Evolutionary conservation across 2,329 filamentous ascomycete species (phyloP), one percentile per base, ranked within the genome.

Genomic region (Aspergillus ustus): DNA sequence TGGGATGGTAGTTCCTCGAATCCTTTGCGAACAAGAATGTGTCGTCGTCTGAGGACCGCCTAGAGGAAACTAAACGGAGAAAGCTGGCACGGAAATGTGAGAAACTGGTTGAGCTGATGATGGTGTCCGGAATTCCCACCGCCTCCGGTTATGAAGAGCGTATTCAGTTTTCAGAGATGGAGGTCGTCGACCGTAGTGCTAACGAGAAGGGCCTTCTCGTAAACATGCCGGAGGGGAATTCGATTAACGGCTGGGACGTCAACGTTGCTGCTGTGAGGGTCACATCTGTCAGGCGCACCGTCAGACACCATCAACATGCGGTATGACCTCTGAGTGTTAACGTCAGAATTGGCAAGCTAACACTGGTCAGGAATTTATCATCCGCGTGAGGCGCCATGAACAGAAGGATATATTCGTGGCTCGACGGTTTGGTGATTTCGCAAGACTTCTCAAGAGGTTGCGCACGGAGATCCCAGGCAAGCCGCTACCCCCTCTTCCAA

Each of bases 31-130:
- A 90, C 74, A 99, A 98, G 77, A 91, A 94, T 75, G 97, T 99
- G 48, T 98, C 94, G 2, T 96, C 93, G 6, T 97, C 94, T 5
- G 95, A 98, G 79, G 95, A 99, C 75, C 88, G 95, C 4, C 81
- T 98, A 31, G 95, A 99, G 79, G 93, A 97, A 78, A 98, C 95
- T 9, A 99, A 99, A 82, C 87, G 95, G 61, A 86, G 89, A 67
- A 99, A 99, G 78, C 81, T 99, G 66, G 94, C 95, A 3, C 84
- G 89, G 70, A 99, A 99, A 84, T 92, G 91, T 52, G 90, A 95
- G 76, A 99, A 99, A 81, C 82, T 99, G 61, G 92, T 99, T 11
- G 95, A 99, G 82, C 83, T 99, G 63, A 99, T 99, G 95, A 97
- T 99, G 93, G 95, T 99, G 8, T 98, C 94, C 7, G 95, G 95